A percentile compares a stretch with the other conserved stretches of the same genome.
Conservation (phyloP, 2,329 filamentous ascomycete genomes). For the Lachnellula subtilissima region DNA sequence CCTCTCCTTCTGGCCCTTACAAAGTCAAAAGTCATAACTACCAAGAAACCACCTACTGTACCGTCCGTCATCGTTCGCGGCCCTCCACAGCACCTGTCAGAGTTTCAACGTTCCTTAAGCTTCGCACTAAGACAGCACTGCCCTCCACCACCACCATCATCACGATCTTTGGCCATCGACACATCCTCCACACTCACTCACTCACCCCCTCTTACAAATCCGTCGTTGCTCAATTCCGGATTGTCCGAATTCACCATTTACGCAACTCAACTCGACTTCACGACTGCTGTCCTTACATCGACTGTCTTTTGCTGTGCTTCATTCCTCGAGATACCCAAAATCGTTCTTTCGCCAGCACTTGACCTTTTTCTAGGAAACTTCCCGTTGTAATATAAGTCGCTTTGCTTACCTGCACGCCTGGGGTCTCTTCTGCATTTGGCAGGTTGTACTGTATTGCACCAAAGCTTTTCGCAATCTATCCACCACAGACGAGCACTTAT, state of each 20-base stretch:
- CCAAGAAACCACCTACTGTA: background rate
- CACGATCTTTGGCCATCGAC: slow-evolving; percentile 2
- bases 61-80: slow-evolving; percentile 9
- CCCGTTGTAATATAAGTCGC: slow-evolving; percentile 80
- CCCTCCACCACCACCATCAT: background rate
- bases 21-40: background rate
- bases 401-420: slow-evolving; percentile 30
- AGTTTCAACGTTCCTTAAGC: slow-evolving; percentile 4
- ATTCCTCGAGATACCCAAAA: slow-evolving; percentile 17
- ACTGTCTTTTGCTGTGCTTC: slow-evolving; percentile 5
- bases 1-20: background rate
- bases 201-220: background rate
- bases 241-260: background rate
- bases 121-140: slow-evolving; percentile 7
- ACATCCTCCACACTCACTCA: background rate
- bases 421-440: slow-evolving; percentile 15
- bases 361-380: slow-evolving; percentile 82
- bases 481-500: slow-evolving; percentile 5
- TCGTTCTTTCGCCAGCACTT: slow-evolving; percentile 56
- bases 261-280: slow-evolving; percentile 1
- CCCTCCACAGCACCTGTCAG: slow-evolving; percentile 12
- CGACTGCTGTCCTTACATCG: slow-evolving; percentile 4
- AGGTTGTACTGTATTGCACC: slow-evolving; percentile 20
- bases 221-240: background rate
- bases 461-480: slow-evolving; percentile 10